Percentiles rank a stretch among this genome's conserved stretches.
Conservation (phyloP, 306 rosid genomes). For the Crataegus laevigata region DNA sequence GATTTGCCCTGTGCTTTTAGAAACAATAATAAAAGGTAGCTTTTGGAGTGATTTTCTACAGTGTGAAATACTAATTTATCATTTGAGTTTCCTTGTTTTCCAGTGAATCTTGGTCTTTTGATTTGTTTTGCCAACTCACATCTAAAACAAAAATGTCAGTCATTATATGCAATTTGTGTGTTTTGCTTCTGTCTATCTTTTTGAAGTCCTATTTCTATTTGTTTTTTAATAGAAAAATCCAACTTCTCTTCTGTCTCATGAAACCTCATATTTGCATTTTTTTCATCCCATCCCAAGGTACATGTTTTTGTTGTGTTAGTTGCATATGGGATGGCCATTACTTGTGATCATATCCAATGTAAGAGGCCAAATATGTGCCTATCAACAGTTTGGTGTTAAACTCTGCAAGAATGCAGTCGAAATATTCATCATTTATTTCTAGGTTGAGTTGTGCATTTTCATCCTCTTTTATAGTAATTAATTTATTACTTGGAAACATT, state of each 20-base stretch:
- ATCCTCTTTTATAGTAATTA: background rate
- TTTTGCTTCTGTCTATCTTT: background rate
- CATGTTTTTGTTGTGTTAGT: background rate
- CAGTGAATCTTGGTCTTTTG: background rate
- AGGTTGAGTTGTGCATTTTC: background rate
- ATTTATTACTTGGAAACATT: background rate
- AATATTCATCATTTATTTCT: background rate
- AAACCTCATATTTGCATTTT: background rate
- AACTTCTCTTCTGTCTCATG: background rate
- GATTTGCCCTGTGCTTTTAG: conserved; percentile 61
- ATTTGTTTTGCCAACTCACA: background rate
- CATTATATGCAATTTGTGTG: background rate
- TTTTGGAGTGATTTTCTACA: background rate
- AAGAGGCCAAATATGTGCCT: background rate
- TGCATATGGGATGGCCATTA: background rate
- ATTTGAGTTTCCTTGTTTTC: background rate
- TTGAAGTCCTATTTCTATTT: background rate
- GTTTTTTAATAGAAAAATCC: background rate
- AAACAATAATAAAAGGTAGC: conserved; percentile 75
- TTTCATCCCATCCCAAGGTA: background rate
- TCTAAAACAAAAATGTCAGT: background rate
- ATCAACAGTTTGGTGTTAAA: background rate
- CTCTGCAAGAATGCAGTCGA: background rate
- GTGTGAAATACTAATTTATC: background rate
- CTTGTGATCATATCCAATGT: background rate